Percentiles rank a stretch among this genome's conserved stretches.
Conservation (phyloP, 129 eudicot species). For the Saussurea involucrata region DNA sequence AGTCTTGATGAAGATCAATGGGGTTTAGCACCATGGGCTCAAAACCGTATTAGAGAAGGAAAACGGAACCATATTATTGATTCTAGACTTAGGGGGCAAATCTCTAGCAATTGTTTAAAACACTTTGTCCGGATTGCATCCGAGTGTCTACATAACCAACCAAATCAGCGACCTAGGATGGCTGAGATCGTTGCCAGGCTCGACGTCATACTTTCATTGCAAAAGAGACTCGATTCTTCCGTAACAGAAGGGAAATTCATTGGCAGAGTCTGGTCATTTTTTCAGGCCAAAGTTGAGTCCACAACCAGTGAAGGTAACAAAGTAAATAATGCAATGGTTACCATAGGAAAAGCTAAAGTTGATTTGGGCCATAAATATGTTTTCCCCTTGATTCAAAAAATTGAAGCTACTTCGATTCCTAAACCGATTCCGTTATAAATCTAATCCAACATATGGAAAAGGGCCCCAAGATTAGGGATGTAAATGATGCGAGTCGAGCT, state of each 20-base stretch:
- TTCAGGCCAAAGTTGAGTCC: background rate
- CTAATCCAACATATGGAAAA: too few species aligned
- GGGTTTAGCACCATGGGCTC: conserved; percentile 26
- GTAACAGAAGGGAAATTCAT: background rate
- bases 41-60: conserved; percentile 16
- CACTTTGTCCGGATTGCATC: conserved; percentile 16
- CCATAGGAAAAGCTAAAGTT: too few species aligned
- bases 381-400: too few species aligned
- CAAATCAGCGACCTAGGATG: conserved; percentile 38
- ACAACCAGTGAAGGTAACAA: background rate
- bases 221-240: conserved; percentile 2
- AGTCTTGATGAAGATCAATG: conserved; percentile 23
- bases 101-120: conserved; percentile 7
- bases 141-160: conserved; percentile 24
- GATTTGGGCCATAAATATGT: too few species aligned
- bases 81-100: conserved; percentile 16
- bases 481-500: too few species aligned
- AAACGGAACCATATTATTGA: conserved; percentile 20
- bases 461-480: too few species aligned
- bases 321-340: too few species aligned
- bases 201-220: conserved; percentile 23
- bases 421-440: too few species aligned
- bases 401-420: too few species aligned
- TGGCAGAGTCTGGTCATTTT: background rate
- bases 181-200: conserved; percentile 35